Base-by-base conservation (phyloP, 306 rosid species). In the Arachis stenosperma region DNA sequence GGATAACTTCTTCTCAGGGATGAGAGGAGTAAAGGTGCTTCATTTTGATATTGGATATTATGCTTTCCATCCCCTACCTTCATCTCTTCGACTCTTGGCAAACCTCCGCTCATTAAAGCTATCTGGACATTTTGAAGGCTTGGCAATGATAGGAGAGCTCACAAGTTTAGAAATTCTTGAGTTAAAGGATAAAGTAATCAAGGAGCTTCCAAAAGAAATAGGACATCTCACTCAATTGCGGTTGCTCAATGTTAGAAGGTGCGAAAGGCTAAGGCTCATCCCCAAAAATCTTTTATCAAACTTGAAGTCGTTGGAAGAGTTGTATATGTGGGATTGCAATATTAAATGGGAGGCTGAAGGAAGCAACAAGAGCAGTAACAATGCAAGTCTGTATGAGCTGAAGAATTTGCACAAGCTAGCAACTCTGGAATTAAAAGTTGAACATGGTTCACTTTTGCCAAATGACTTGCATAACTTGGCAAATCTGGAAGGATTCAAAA, bases 201-300 rank as follows among this genome's bases (percentile, higher is more conserved):
- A 75, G 7, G 46, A 58, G 46, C 39, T 81, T 27, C 84, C 86
- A 0, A 6, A 50, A 52, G 71, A 72, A 65, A 68, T 85, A 2
- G 54, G 44, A 5, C 43, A 73, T 7, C 36, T 85, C 3, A 73
- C 69, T 67, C 15, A 9, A 52, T 39, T 85, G 2, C 73, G 36
- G 12, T 2, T 46, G 4, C 51, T 46, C 51, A 46, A 46, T 46
- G 10, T 46, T 3, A 17, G 17, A 17, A 17, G 17, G 17, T 7
- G 52, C 9, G 10, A 17, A 0, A n/a, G 48, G 37, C 37, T 6
- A 6, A 17, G 10, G 55, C 5, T 51, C n/a, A 55, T 71, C 40
- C 55, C 73, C 1, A 0, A 36, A 30, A 40, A 44, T 36, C 47
- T 71, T 37, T 6, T 78, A 37, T 78, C 69, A 46, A 56, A 43